Evolutionary conservation across 768 basidiomycete genomes (phyloP), one percentile per base, ranked within the genome.

Genomic region (Hemileccinum rubropunctum): DNA sequence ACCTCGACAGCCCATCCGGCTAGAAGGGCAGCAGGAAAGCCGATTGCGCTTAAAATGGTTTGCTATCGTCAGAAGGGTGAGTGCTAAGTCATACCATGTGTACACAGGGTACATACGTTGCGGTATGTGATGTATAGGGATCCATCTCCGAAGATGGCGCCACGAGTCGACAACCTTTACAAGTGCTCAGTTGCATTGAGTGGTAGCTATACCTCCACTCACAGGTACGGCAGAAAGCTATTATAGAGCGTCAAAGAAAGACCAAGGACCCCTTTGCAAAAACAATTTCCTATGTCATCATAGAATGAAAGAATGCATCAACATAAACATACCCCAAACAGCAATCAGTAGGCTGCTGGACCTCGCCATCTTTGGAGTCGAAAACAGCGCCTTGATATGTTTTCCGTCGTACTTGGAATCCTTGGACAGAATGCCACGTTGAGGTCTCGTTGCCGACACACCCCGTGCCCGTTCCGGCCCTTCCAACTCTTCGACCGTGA

Each of bases 101-200:
- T n/a, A n/a, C n/a, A 27, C 7, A 12, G 4, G 18, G 20, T 7
- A 47, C 74, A 7, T 58, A 83, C 83, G 54, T 89, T 89, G 33
- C 87, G 80, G 56, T 89, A 91, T 1, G 86, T 86, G 54, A 79
- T 83, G 57, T 85, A 80, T 2, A 82, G 65, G 2, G 83, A 84
- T 0, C 81, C 82, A 52, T 88, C 87, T 13, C 86, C 85, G 48
- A 88, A 88, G 32, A 71, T 72, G 1, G 82, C 78, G 6, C 86
- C 87, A 10, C 84, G 76, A n/a, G 69, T 82, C 1, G 77, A 67
- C 36, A 88, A 74, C 58, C 84, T 86, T 34, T 34, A 45, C 14
- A 40, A 23, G 26, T 3, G 12, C 18, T 49, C 37, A 55, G 39
- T 11, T 21, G n/a, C 18, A 36, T 48, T 36, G 14, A 42, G 20